Conservation (phyloP, 208 protist species). For the Ichthyophonus hoferi region DNA sequence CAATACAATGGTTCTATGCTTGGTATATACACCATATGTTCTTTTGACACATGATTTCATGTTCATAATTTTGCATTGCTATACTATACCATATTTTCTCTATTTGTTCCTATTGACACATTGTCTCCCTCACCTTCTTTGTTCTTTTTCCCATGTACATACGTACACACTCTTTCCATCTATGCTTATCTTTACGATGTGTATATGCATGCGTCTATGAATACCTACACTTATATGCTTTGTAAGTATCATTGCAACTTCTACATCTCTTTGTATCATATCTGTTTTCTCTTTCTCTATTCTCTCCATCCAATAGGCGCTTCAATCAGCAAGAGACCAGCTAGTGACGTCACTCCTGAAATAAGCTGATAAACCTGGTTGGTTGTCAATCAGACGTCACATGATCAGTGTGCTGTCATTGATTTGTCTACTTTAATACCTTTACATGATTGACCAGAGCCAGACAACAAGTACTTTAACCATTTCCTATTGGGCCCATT, state of each 20-base stretch:
- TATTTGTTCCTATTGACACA: not conserved
- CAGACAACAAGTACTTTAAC: too few species aligned
- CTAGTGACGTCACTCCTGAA: constrained; percentile 16
- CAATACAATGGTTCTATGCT: too few species aligned
- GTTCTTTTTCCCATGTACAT: not conserved
- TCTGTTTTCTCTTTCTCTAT: not conserved
- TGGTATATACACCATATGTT: too few species aligned
- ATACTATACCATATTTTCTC: not conserved
- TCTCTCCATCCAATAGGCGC: not conserved
- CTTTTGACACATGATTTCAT: too few species aligned
- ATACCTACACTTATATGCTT: not conserved
- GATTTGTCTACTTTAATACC: too few species aligned
- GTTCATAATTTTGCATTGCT: not conserved
- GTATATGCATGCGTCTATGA: not conserved
- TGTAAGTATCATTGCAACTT: not conserved
- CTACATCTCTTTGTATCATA: not conserved
- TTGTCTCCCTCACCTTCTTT: not conserved
- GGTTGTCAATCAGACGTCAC: too few species aligned
- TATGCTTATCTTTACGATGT: not conserved
- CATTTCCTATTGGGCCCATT: too few species aligned
- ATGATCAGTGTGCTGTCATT: too few species aligned
- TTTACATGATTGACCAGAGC: too few species aligned
- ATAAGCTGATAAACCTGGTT: constrained; percentile 1
- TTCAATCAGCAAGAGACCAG: constrained; percentile 18
- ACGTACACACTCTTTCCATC: not conserved